A percentile compares a stretch with the other conserved stretches of the same genome.
Conservation (phyloP, 495 filamentous ascomycete genomes). For the Talaromyces nanjingensis region DNA sequence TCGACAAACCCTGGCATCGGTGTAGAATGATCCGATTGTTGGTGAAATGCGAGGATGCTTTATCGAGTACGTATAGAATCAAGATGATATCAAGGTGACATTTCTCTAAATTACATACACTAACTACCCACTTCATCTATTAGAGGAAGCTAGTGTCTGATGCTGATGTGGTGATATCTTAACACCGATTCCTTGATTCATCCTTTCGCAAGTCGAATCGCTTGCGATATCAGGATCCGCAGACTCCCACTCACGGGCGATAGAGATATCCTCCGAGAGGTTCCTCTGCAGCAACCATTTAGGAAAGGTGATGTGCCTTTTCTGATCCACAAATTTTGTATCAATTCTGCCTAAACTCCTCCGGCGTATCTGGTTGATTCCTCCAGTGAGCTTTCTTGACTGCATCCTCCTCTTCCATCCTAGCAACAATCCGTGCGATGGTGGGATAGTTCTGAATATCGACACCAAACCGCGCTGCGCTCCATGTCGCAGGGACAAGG, state of each 20-base stretch:
- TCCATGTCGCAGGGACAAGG: conserved; percentile 44
- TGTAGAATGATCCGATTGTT: background rate
- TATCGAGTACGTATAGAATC: background rate
- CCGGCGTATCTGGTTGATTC: conserved; percentile 41
- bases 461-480: conserved; percentile 40
- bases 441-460: conserved; percentile 34
- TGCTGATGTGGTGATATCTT: background rate
- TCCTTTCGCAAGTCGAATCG: background rate
- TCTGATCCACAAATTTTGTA: background rate
- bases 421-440: conserved; percentile 29
- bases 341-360: conserved; percentile 26
- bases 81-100: background rate
- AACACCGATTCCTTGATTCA: background rate
- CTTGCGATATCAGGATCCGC: background rate
- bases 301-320: background rate
- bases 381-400: conserved; percentile 40
- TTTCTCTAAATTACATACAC: background rate
- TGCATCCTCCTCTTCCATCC: conserved; percentile 27
- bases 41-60: background rate
- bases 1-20: background rate
- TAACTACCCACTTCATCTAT: background rate
- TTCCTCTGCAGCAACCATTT: background rate
- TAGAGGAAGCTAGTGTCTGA: background rate
- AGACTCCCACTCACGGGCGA: background rate
- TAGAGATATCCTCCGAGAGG: background rate